phyloP scores from a whole-genome alignment of 805 yeast species.

The Suhomyces vadensis region DNA sequence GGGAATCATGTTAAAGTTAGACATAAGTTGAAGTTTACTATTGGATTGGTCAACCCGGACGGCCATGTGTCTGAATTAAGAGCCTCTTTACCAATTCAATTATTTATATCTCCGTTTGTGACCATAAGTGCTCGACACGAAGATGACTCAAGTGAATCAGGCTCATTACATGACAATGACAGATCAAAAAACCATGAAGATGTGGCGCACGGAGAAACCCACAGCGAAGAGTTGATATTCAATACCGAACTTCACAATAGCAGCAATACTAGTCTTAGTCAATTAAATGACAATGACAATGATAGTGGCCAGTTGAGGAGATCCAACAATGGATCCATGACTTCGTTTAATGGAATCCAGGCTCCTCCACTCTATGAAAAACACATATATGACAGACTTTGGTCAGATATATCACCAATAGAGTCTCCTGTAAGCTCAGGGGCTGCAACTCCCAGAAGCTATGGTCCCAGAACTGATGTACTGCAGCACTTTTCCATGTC shows the following conservation, averaged over 20 bases:
- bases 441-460: slow-evolving; percentile 34
- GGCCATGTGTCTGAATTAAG: slow-evolving; percentile 91
- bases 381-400: slow-evolving; percentile 78
- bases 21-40: slow-evolving; percentile 81
- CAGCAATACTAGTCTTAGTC: slow-evolving; percentile 26
- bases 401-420: slow-evolving; percentile 61
- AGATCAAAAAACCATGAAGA: background rate
- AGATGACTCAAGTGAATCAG: slow-evolving; percentile 19
- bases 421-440: slow-evolving; percentile 50
- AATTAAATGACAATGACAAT: slow-evolving; percentile 16
- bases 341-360: slow-evolving; percentile 45
- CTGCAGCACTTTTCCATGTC: slow-evolving; percentile 35
- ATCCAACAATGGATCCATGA: slow-evolving; percentile 30
- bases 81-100: slow-evolving; percentile 80
- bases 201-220: background rate
- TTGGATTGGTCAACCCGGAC: slow-evolving; percentile 81
- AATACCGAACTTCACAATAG: slow-evolving; percentile 20
- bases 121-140: slow-evolving; percentile 56
- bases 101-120: slow-evolving; percentile 81
- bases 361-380: slow-evolving; percentile 87
- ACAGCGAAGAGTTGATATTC: slow-evolving; percentile 34
- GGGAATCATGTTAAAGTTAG: slow-evolving; percentile 72
- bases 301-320: slow-evolving; percentile 7
- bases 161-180: slow-evolving; percentile 2
- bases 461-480: slow-evolving; percentile 13